Evolutionary conservation across 768 basidiomycete genomes (phyloP), one percentile per base, ranked within the genome.

Genomic region (Pilatotrama ljubarskyi): DNA sequence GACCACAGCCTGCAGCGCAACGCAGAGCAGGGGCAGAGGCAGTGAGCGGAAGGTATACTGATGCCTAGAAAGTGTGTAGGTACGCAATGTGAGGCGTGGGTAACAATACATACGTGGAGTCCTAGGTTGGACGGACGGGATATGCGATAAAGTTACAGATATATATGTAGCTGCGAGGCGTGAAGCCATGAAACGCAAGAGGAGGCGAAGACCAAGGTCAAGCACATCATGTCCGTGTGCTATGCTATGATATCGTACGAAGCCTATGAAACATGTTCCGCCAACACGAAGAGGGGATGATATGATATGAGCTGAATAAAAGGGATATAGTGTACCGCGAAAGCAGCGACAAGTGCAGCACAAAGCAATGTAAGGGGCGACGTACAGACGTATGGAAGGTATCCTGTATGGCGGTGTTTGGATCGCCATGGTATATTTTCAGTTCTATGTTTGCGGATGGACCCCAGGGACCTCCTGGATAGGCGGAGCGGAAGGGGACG

Each of bases 401-500:
- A 55, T 35, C 37, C 22, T 15, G 3, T 14, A 35, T n/a, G 36
- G 35, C 36, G 37, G 25, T 20, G 15, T 32, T 3, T 18, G 11
- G 17, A 25, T 14, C 40, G 51, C 24, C 25, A 11, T n/a, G 18
- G 44, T 32, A 32, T n/a, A 15, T n/a, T 60, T 48, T 29, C 6
- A 40, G 13, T 59, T 20, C 44, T 38, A 60, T 8, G 24, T 6
- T 20, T 54, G 51, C 25, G 43, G 37, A 36, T n/a, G 43, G 15
- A 38, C 40, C 22, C 20, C 26, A 5, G 46, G 51, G 26, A 41
- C 25, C 20, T 49, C 44, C 29, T 54, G 58, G 37, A 52, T n/a
- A 9, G 50, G 57, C 18, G 61, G 57, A 17, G 25, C 13, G 10
- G 48, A 35, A 76, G 76, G 6, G 74, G 75, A 3, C 6, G 11